Evolutionary conservation across 78 protist genomes (phyloP).

Genomic region (Tieghemostelium lacteum): DNA sequence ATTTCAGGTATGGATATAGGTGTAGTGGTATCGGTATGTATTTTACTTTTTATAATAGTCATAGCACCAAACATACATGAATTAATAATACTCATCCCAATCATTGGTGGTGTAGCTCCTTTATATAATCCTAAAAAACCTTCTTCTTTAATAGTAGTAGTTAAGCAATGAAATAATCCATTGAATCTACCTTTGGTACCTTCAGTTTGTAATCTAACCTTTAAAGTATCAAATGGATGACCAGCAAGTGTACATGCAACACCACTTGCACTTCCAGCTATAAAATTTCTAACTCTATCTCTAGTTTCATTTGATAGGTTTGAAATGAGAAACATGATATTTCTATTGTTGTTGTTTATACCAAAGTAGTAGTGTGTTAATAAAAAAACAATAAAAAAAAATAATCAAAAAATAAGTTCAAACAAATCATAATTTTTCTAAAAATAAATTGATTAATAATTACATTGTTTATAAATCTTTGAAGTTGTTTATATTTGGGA

Average conservation of each 20-base stretch:
- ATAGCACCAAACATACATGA: constrained; percentile 77
- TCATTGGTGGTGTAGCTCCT: constrained; percentile 76
- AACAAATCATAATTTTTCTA: no score
- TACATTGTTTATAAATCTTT: no score
- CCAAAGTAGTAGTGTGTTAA: no score
- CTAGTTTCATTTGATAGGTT: constrained; percentile 28
- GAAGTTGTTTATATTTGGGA: no score
- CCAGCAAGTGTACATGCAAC: constrained; percentile 74
- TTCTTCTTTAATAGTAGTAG: constrained; percentile 68
- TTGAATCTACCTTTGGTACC: constrained; percentile 68
- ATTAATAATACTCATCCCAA: constrained; percentile 68
- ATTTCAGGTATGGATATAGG: constrained; percentile 51
- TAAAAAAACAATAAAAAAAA: no score
- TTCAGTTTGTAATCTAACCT: constrained; percentile 64
- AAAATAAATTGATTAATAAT: no score
- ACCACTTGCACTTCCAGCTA: constrained; percentile 65
- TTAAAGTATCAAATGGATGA: constrained; percentile 77
- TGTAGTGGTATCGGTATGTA: constrained; percentile 50
- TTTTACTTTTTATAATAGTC: constrained; percentile 17
- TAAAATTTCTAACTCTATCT: constrained; percentile 57
- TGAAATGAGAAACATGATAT: no score
- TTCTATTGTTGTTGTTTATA: no score
- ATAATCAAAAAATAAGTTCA: no score
- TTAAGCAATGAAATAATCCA: constrained; percentile 53
- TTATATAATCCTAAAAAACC: constrained; percentile 69